Base-by-base conservation (phyloP, 805 yeast species). In the Candida nonsorbophila region DNA sequence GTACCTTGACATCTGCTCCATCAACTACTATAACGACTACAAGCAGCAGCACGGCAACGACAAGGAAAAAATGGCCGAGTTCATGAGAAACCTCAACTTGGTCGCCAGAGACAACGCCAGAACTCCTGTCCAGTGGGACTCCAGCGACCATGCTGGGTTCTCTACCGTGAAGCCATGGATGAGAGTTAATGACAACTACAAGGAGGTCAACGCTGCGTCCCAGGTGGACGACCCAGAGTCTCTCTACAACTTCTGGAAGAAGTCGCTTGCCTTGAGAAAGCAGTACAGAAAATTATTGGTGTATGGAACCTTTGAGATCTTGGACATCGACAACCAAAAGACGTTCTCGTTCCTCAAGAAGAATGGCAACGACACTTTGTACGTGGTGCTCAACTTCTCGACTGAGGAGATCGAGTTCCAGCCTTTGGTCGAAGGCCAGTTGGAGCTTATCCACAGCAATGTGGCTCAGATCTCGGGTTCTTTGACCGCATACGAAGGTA, bases 61-160 rank as follows among this genome's bases (percentile, higher is more conserved):
- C 15, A 13, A 26, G 16, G 19, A 22, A 10, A 26, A 46, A 22
- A 18, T 35, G 7, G 29, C 18, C 12, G 39, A 44, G 16, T 49
- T 62, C 35, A 36, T 58, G 53, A 53, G 55, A 26, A 46, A 39
- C 21, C 46, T 67, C 29, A 53, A 58, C 33, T 40, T 67, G 30
- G 32, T 63, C 12, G 68, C 75, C 11, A 58, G 79, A 46, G 79
- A 73, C 44, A 60, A 73, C 41, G 68, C 74, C 8, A 62, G 79
- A 49, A 62, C 76, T 16, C 79, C 79, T 11, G 68, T 74, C 38
- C 79, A 72, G 41, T 74, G 79, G 79, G 62, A 61, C 36, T 50
- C 47, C 28, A 38, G 61, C 2, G 56, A 43, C n/a, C 37, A 68
- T 38, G 76, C 59, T 22, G 79, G 79, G 0, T 73, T 73, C 49